Base-by-base conservation (phyloP, 495 filamentous ascomycete species). In the Amphirosellinia nigrospora region DNA sequence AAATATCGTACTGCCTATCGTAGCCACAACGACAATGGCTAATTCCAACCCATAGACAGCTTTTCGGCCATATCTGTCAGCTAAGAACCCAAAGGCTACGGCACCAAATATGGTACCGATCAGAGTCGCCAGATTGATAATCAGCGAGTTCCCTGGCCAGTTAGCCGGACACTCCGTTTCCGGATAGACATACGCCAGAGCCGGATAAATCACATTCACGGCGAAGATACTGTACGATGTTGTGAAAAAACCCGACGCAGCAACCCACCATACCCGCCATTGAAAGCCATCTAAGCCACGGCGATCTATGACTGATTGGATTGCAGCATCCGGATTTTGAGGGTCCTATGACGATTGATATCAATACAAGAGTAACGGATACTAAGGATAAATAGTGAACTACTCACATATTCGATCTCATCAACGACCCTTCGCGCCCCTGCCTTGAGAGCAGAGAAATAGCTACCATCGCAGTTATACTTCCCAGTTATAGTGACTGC, bases 211-310 rank as follows among this genome's bases (percentile, higher is more conserved):
- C 55, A 88, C 84, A 58, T 91, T 91, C 64, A 62, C 59, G 3
- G 59, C 59, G 32, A 91, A 91, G 38, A 91, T 85, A 32, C 85
- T 87, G 70, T 91, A 91, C 38, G 87, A 87, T 78, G 89, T 88
- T n/a, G 89, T 88, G 70, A 91, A 87, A 75, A 91, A 91, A 53
- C 89, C 89, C n/a, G 88, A 85, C 13, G 86, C 88, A 26, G 88
- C 87, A 9, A 91, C 88, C 43, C 84, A 73, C 74, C 77, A 80
- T 4, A 81, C 72, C 48, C 75, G 74, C 78, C 75, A 78, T 55
- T 78, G 75, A 58, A 81, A 80, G 13, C 73, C 74, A 46, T 78
- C 74, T 38, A 76, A 68, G 5, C 76, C 70, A 21, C 72, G 73
- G 13, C 73, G 58, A 48, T 78, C 74, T 48, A 76, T 74, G 36